Conservation (phyloP, 257 asterid species). For the Petunia axillaris region DNA sequence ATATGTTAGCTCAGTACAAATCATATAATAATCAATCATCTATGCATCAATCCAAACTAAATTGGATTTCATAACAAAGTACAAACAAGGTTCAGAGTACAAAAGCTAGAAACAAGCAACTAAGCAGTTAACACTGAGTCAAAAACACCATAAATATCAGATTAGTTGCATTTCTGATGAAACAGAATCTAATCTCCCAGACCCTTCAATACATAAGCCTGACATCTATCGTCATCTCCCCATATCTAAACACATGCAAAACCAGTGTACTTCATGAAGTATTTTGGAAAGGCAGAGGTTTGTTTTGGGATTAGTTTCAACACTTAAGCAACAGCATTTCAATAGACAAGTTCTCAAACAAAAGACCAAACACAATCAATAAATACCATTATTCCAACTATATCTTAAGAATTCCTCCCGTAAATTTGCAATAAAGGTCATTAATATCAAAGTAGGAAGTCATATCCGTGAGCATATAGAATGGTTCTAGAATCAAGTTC, state of each 20-base stretch:
- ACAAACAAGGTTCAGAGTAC: background rate
- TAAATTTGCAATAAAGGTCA: background rate
- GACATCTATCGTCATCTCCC: background rate
- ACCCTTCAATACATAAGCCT: constrained; percentile 15
- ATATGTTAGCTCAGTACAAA: background rate
- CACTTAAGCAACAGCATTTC: background rate
- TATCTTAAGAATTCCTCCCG: background rate
- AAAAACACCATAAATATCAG: background rate
- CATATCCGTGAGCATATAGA: background rate
- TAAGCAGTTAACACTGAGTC: background rate
- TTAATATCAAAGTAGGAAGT: constrained; percentile 1
- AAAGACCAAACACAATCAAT: constrained; percentile 5
- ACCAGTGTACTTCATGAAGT: background rate
- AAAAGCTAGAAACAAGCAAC: background rate
- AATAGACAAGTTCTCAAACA: background rate
- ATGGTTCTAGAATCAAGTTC: constrained; percentile 12
- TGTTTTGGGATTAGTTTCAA: background rate
- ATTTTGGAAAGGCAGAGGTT: background rate
- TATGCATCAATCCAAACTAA: background rate
- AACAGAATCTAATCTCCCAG: background rate
- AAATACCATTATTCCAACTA: constrained; percentile 9
- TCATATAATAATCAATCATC: background rate
- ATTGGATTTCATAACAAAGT: background rate
- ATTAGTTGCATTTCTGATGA: background rate
- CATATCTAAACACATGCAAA: background rate